A percentile compares a stretch with the other conserved stretches of the same genome.
Conservation (phyloP, 2,329 filamentous ascomycete genomes). For the Mycosphaerella arachidis region DNA sequence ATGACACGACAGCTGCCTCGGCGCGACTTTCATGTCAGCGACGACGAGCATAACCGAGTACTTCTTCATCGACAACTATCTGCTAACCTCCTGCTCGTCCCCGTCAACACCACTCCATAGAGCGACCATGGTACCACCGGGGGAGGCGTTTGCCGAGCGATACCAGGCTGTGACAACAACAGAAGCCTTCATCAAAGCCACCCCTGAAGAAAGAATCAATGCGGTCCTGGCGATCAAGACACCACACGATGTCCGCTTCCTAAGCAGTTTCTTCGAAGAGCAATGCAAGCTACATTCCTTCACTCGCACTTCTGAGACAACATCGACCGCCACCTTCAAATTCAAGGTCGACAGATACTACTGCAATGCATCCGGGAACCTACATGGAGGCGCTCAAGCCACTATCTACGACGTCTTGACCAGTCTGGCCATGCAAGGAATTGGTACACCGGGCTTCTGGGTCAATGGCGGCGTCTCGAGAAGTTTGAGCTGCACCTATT, state of each 20-base stretch:
- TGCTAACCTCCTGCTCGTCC: background rate
- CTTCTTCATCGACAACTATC: background rate
- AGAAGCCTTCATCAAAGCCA: constrained; percentile 15
- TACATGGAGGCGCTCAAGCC: constrained; percentile 53
- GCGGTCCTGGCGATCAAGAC: constrained; percentile 14
- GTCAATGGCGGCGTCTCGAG: constrained; percentile 41
- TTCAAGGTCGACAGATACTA: constrained; percentile 43
- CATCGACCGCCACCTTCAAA: constrained; percentile 39
- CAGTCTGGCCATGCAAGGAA: constrained; percentile 32
- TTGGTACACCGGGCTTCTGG: constrained; percentile 36
- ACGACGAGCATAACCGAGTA: background rate
- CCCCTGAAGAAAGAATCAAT: constrained; percentile 25
- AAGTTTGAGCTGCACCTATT: constrained; percentile 44
- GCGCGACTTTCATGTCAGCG: background rate
- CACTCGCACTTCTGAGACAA: constrained; percentile 34
- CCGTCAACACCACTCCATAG: background rate
- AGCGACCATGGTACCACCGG: constrained; percentile 13
- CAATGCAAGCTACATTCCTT: constrained; percentile 29
- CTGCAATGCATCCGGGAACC: constrained; percentile 45
- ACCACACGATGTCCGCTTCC: constrained; percentile 16
- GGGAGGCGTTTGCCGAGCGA: constrained; percentile 6
- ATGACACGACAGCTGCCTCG: background rate
- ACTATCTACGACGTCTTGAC: constrained; percentile 52
- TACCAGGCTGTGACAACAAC: constrained; percentile 3
- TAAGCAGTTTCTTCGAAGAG: constrained; percentile 20